Evolutionary conservation across 2,329 filamentous ascomycete genomes (phyloP).

Genomic region (Exophiala bonariae): DNA sequence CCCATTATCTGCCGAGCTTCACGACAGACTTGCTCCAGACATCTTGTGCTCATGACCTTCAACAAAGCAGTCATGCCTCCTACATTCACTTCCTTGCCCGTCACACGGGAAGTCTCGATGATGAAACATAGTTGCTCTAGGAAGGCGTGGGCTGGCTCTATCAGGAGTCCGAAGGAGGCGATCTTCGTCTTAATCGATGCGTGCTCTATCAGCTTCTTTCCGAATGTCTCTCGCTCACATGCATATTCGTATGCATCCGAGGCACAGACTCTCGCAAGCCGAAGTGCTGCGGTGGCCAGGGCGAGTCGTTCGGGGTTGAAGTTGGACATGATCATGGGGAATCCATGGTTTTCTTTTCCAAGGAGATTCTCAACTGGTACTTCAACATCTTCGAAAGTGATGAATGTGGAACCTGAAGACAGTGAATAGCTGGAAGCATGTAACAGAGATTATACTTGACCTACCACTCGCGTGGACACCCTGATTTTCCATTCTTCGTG

Average conservation of each 20-base stretch:
- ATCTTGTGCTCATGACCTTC: conserved; percentile 62
- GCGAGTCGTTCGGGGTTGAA: conserved; percentile 76
- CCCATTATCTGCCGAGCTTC: conserved; percentile 62
- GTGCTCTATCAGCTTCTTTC: conserved; percentile 70
- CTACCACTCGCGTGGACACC: conserved; percentile 65
- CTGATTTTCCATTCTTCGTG: conserved; percentile 67
- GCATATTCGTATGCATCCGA: conserved; percentile 62
- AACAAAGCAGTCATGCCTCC: conserved; percentile 71
- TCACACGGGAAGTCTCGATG: conserved; percentile 56
- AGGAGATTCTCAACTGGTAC: conserved; percentile 71
- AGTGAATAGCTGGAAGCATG: not conserved
- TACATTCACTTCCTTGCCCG: conserved; percentile 52
- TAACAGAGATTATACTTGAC: conserved; percentile 7
- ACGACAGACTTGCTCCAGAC: conserved; percentile 54
- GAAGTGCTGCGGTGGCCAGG: conserved; percentile 65
- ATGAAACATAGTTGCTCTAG: conserved; percentile 40
- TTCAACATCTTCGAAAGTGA: conserved; percentile 74
- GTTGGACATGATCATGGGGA: conserved; percentile 75
- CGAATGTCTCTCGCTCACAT: conserved; percentile 68
- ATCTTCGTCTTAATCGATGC: conserved; percentile 71
- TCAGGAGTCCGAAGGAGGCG: conserved; percentile 66
- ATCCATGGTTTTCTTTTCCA: conserved; percentile 68
- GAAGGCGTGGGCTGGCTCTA: conserved; percentile 73
- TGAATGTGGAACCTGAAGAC: conserved; percentile 68
- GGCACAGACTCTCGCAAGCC: conserved; percentile 63